phyloP scores from a whole-genome alignment of 2,329 filamentous ascomycete species.

The Claviceps citrina region DNA sequence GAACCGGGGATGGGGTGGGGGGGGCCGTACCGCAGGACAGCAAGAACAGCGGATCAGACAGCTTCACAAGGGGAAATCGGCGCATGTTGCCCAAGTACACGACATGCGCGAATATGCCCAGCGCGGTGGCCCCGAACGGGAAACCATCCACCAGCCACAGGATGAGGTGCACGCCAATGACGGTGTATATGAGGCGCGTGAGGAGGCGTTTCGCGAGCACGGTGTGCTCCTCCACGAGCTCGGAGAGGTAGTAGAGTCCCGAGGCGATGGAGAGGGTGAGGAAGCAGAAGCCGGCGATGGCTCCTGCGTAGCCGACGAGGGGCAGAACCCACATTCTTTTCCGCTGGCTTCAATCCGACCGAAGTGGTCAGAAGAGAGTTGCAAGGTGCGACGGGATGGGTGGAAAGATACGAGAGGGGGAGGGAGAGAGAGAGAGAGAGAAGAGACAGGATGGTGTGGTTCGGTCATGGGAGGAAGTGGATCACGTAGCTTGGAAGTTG shows the following conservation, averaged over 20 bases:
- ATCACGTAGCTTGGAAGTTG: too few relatives aligned
- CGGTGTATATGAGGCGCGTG: conserved; percentile 65
- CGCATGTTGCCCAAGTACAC: conserved; percentile 80
- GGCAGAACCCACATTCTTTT: conserved; percentile 89
- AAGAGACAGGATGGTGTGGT: too few relatives aligned
- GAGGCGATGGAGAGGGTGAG: conserved; percentile 91
- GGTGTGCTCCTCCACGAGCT: conserved; percentile 95
- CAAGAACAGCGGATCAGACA: conserved; percentile 77
- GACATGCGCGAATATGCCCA: conserved; percentile 67
- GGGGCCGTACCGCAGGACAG: conserved; percentile 50
- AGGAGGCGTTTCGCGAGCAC: conserved; percentile 82
- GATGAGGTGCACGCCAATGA: conserved; percentile 59
- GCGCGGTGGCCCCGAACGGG: conserved; percentile 54
- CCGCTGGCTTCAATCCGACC: too few relatives aligned
- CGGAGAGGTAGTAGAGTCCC: conserved; percentile 95
- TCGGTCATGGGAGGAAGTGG: too few relatives aligned
- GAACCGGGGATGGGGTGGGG: too few relatives aligned
- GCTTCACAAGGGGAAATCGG: conserved; percentile 59
- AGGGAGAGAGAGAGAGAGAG: too few relatives aligned
- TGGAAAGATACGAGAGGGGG: too few relatives aligned
- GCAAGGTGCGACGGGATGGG: too few relatives aligned
- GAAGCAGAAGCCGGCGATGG: conserved; percentile 81
- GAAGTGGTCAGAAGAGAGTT: background rate
- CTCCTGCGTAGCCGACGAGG: conserved; percentile 75
- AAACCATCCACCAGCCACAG: conserved; percentile 76